Evolutionary conservation across 164 flowering plant species (phyloP), one percentile per base, ranked within the genome.

Genomic region (Cinnamomum chago): DNA sequence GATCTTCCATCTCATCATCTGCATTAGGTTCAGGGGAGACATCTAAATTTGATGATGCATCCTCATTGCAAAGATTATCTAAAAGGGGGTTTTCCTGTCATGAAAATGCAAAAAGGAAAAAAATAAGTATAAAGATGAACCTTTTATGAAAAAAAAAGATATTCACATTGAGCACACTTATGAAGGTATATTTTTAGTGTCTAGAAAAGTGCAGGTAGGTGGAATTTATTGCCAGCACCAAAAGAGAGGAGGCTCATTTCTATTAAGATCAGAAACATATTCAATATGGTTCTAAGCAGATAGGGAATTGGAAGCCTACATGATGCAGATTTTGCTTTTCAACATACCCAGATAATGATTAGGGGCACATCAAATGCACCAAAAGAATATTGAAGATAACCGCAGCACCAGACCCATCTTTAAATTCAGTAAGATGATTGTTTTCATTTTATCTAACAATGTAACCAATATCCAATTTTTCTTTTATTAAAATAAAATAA

Each of bases 1-100:
- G 82, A 55, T 78, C 90, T 78, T 88, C 91, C 70, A 83, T 65
- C 55, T 84, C 90, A 79, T 76, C 81, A 58, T 88, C 92, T 28
- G 81, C 84, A 79, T 90, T 92, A 5, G 35, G 79, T 25, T 85
- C 87, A 13, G 78, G 76, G 14, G 94, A 84, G 68, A 78, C 79
- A 68, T 83, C 95, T 80, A 81, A 76, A 83, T 88, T 83, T 67
- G 90, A 85, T 55, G 92, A 90, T 68, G 85, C 84, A 72, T 88
- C 89, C 73, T 85, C 95, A 67, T 84, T 85, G 70, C 74, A 62
- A 72, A 87, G 92, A 76, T 90, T 88, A 71, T 81, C 90, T 30
- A 73, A 71, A 67, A 23, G 83, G 23, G 85, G 80, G n/a, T 82
- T 73, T 67, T 79, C 90, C 98, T 93, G 79, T 40, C 70, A 73